Conservation (phyloP, 352 stramenopile genomes). For the Phytophthora parvispora region DNA sequence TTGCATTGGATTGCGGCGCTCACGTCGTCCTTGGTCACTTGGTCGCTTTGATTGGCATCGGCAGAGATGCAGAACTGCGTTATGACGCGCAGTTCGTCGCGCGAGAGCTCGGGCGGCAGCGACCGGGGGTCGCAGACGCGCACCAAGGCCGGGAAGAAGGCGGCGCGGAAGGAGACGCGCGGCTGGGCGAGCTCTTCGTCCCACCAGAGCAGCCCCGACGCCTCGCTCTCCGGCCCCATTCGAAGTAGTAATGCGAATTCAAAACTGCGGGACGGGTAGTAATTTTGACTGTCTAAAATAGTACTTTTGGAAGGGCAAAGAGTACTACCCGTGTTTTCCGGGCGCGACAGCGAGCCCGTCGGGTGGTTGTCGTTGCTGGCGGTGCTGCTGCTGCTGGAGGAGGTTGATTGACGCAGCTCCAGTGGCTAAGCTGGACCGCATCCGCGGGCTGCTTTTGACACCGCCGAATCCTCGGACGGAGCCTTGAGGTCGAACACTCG, state of each 20-base stretch:
- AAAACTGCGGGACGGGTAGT: neutral
- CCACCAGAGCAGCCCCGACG: constrained; percentile 43
- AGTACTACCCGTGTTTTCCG: constrained; percentile 21
- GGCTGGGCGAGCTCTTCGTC: constrained; percentile 36
- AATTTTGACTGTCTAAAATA: neutral
- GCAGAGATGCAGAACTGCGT: constrained; percentile 63
- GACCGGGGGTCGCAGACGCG: constrained; percentile 43
- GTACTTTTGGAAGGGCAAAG: neutral
- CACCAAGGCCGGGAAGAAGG: constrained; percentile 69
- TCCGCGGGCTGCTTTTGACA: constrained; percentile 12
- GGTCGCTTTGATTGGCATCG: constrained; percentile 48
- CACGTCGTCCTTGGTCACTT: constrained; percentile 60
- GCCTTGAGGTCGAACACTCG: constrained; percentile 17
- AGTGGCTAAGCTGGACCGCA: constrained; percentile 13
- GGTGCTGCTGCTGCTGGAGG: constrained; percentile 13
- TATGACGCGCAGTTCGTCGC: constrained; percentile 68
- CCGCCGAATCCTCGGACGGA: constrained; percentile 20
- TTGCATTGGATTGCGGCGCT: constrained; percentile 2
- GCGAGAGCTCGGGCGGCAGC: constrained; percentile 50
- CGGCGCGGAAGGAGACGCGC: constrained; percentile 42
- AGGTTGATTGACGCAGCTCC: constrained; percentile 8
- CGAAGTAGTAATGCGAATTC: neutral
- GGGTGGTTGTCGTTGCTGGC: constrained; percentile 15
- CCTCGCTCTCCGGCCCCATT: constrained; percentile 21
- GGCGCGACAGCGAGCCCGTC: constrained; percentile 18